phyloP scores from a whole-genome alignment of 1,284 basidiomycete genomes.

The Vanrija humicola region DNA sequence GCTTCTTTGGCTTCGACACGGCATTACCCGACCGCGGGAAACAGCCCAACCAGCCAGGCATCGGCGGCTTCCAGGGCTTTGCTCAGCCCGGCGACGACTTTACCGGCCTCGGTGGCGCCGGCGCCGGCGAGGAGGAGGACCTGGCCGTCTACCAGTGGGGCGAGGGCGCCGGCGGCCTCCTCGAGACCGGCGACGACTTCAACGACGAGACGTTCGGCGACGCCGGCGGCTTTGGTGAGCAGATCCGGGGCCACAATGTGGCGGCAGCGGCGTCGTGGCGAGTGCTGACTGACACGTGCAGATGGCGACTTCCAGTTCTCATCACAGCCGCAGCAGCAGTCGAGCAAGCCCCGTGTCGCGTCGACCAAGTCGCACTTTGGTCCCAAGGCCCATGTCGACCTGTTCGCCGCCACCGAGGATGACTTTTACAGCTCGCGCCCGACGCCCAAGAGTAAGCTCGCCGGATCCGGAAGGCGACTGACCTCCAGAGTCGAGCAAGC shows the following conservation, averaged over 20 bases:
- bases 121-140: conserved; percentile 60
- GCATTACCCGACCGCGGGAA: conserved; percentile 33
- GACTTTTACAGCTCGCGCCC: conserved; percentile 45
- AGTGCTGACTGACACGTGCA: conserved; percentile 40
- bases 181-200: conserved; percentile 82
- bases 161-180: conserved; percentile 80
- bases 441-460: conserved; percentile 29
- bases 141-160: conserved; percentile 55
- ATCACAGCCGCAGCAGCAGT: conserved; percentile 21
- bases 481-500: conserved; percentile 9
- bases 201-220: conserved; percentile 96
- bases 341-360: conserved; percentile 27
- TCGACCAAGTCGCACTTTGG: conserved; percentile 40
- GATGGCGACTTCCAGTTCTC: conserved; percentile 92
- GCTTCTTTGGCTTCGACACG: conserved; percentile 50
- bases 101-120: conserved; percentile 45
- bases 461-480: background rate
- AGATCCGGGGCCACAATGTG: background rate
- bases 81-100: conserved; percentile 25
- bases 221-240: conserved; percentile 63
- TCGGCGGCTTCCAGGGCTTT: conserved; percentile 11
- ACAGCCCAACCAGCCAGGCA: conserved; percentile 9
- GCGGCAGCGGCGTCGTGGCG: background rate
- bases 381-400: conserved; percentile 38
- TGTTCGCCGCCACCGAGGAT: conserved; percentile 48